Evolutionary conservation across 1,284 basidiomycete genomes (phyloP), one percentile per base, ranked within the genome.

Genomic region (Rhizoctonia solani): DNA sequence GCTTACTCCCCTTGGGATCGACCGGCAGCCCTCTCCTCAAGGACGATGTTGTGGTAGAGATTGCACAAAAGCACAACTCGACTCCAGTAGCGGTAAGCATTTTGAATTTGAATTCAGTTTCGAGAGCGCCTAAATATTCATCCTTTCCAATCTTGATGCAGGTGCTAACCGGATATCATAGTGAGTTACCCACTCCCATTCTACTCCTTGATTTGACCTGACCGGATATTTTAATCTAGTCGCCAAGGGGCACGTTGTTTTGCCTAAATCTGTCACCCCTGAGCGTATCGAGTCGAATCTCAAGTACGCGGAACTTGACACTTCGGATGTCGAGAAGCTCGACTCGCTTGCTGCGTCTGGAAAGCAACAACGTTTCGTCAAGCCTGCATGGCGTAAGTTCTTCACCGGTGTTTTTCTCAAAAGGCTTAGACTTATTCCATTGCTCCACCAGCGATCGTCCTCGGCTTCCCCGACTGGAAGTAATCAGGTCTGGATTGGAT

Each of bases 1-100:
- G 92, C 92, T 0, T 95, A 93, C 77, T 92, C 89, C 8, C 93
- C 93, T 83, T 94, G 30, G 92, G 92, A 4, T 91, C 89, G 19
- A 85, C 86, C 5, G 81, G 82, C 71, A 82, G 84, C 2, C 89
- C 90, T 1, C 78, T 95, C n/a, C 77, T 92, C 65, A 76, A 77
- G 16, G 92, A 95, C 74, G 83, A 87, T 58, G 82, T 82, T 16
- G 84, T 91, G 14, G 70, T 78, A n/a, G 80, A 81, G 69, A 82
- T 93, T 66, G 90, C 89, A 3, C 74, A 81, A 69, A 87, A 86
- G 75, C 81, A 90, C 75, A 76, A 76, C 4, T 77, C 88, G 39
- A 77, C 83, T 44, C 80, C 85, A 1, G 80, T 87, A 1, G 87
- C 89, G 68, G 80, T 92, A 65, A 23, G 61, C 54, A 14, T 32